Conservation (phyloP, 2,329 filamentous ascomycete species). For the Diplodia intermedia region DNA sequence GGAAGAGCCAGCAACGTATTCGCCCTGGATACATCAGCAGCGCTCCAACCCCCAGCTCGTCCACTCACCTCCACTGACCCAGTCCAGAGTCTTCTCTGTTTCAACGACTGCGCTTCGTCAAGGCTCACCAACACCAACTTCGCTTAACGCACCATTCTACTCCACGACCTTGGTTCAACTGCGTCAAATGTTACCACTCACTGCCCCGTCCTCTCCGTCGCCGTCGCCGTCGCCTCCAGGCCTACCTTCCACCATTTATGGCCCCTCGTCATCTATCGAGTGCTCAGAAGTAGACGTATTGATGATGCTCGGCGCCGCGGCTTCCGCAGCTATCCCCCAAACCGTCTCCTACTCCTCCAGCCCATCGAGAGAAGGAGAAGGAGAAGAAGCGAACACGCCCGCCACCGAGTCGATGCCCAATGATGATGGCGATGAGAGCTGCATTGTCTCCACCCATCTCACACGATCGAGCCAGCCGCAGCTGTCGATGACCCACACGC, state of each 20-base stretch:
- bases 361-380: background rate
- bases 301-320: background rate
- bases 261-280: background rate
- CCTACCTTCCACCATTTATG: background rate
- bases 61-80: background rate
- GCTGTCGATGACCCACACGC: background rate
- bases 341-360: background rate
- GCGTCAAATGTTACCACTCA: background rate
- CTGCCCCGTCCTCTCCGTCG: background rate
- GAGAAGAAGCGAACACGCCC: background rate
- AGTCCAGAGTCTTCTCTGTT: background rate
- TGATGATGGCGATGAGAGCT: background rate
- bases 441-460: background rate
- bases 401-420: background rate
- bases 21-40: background rate
- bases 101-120: background rate
- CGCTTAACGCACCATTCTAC: background rate
- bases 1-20: background rate
- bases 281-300: background rate
- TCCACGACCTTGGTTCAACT: background rate
- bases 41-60: background rate
- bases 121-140: background rate
- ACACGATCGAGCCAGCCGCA: background rate
- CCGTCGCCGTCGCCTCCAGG: background rate
- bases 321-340: background rate